Conservation (phyloP, 257 asterid genomes). For the Solanum verrucosum region DNA sequence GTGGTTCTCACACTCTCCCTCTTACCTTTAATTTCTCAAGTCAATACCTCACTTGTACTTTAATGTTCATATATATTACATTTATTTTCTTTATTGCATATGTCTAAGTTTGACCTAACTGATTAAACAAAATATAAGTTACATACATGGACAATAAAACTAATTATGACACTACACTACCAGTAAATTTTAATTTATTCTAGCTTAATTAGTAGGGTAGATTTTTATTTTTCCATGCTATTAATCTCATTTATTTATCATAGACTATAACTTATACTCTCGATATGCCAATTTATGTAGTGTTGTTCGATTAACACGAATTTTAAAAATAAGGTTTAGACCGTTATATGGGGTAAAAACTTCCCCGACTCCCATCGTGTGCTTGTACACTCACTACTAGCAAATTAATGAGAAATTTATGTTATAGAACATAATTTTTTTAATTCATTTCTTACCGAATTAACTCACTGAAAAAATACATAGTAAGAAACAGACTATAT, state of each 20-base stretch:
- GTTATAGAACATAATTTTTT: not conserved
- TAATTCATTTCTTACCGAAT: not conserved
- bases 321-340: not conserved
- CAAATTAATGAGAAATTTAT: not conserved
- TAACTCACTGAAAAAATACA: not conserved
- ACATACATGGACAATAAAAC: not conserved
- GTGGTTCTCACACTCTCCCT: constrained; percentile 12
- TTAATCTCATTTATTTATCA: not conserved
- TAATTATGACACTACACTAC: not conserved
- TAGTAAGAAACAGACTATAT: not conserved
- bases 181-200: not conserved
- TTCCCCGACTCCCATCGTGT: not conserved
- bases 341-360: not conserved
- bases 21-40: constrained; percentile 16
- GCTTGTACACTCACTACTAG: not conserved
- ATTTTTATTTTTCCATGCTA: not conserved
- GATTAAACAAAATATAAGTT: too few relatives aligned
- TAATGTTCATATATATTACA: constrained; percentile 9
- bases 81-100: not conserved
- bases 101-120: not conserved
- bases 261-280: not conserved
- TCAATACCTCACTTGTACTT: constrained; percentile 42
- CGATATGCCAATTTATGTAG: not conserved
- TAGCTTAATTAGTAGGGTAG: constrained; percentile 6
- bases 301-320: not conserved